phyloP scores from a whole-genome alignment of 495 filamentous ascomycete genomes.

The Elaphomyces granulatus region DNA sequence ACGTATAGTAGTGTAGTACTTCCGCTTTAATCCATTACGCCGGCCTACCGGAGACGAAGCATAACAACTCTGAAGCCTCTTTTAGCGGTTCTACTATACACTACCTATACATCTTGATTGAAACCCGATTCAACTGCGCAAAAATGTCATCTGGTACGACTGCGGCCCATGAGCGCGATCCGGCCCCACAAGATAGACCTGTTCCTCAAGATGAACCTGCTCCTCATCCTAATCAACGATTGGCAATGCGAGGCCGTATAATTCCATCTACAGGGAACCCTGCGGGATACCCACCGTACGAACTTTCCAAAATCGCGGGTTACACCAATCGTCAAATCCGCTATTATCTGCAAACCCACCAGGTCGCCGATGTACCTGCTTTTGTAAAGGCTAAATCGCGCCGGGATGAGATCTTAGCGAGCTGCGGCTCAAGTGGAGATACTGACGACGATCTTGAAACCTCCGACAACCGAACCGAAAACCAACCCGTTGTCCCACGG shows the following conservation, averaged over 20 bases:
- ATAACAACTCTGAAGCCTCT: too few species aligned
- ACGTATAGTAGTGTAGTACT: too few species aligned
- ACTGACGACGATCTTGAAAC: background rate
- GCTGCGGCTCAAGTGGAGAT: background rate
- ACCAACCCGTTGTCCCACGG: background rate
- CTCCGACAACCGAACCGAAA: background rate
- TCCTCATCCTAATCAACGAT: background rate
- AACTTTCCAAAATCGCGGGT: background rate
- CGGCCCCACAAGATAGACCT: background rate
- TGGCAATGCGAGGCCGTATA: background rate
- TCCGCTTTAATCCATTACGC: too few species aligned
- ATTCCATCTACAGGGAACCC: background rate
- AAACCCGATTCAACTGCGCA: too few species aligned
- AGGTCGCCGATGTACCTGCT: background rate
- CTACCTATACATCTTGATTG: too few species aligned
- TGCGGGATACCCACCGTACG: background rate
- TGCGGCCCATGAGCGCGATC: constrained; percentile 76
- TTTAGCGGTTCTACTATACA: too few species aligned
- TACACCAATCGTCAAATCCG: too few species aligned
- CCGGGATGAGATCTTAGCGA: background rate
- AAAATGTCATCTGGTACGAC: too few species aligned
- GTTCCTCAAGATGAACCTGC: background rate
- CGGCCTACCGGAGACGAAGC: too few species aligned
- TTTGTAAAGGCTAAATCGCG: background rate
- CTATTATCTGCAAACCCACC: background rate